Base-by-base conservation (phyloP, 2,329 filamentous ascomycete genomes). In the Fusarium sp. region DNA sequence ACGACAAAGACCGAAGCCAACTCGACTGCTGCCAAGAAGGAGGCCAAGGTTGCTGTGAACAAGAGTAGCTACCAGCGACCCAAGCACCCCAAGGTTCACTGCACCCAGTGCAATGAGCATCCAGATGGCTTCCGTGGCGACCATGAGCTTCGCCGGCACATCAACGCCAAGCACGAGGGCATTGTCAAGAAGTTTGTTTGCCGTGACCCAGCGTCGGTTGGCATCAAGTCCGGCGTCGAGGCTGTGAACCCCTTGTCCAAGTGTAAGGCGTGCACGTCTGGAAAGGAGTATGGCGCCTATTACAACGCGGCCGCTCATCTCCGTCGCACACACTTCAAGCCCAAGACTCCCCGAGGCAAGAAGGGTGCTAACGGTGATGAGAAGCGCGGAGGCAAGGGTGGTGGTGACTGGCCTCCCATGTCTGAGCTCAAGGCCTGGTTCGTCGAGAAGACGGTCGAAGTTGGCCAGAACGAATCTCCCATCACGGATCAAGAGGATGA, bases 281-380 rank as follows among this genome's bases (percentile, higher is more conserved):
- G 88, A 65, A 98, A 98, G 86, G 89, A 90, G 68, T 98, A 98
- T 77, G 93, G 93, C 5, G 94, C 94, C 18, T 97, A 98, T 84
- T 98, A 98, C 84, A 98, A 98, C 78, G 96, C 95, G 1, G 95
- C 95, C 0, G 96, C 95, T 0, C 96, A 98, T 81, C 88, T 98
- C 10, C 90, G 95, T 48, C 92, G 96, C 59, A 93, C 93, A 0
- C 96, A 98, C 81, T 98, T 98, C 87, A 94, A 93, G 80, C 92
- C 86, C 62, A 90, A 89, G 82, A 80, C 84, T 2, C 80, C 84
- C 9, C 85, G 88, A 16, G 84, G 83, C 39, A 86, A 86, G 77
- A 84, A 83, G 54, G 85, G 83, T 77, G 77, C 72, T 20, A 79
- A 69, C 18, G 58, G 52, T 8, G 84, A 85, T 18, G 87, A 89